Evolutionary conservation across 2,329 filamentous ascomycete species (phyloP), one percentile per base, ranked within the genome.

Genomic region (Cordyceps tenuipes): DNA sequence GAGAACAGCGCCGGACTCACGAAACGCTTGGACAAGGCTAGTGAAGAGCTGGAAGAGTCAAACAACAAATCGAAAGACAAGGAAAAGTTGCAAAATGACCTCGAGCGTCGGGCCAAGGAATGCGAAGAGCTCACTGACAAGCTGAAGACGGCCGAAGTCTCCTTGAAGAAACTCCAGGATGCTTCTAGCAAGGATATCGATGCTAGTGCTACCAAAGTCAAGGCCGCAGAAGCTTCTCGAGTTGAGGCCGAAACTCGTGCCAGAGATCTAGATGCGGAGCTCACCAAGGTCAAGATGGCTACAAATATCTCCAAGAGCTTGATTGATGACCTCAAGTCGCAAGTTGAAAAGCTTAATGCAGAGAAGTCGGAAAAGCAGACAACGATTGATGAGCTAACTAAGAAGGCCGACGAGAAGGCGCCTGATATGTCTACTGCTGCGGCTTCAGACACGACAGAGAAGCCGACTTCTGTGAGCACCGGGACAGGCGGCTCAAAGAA

Each of bases 1-100:
- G 88, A 94, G 67, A 88, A 87, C 48, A 85, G 83, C 46, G 76
- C 83, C 62, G 80, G 82, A n/a, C 80, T 91, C 66, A 82, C 84
- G 1, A 77, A 83, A 67, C 89, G 80, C 60, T 74, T 92, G 2
- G 88, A 91, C 68, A 82, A 81, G 55, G 82, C 86, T 0, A 87
- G 85, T 1, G 77, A 82, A 13, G 85, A 90, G 66, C 74, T 91
- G 7, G 80, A 65, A 61, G 76, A 80, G 62, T 71, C 72, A 21
- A 76, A 73, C 9, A 77, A 79, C 54, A 69, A 72, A 10, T 66
- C 68, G 17, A 71, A 72, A 3, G 69, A 71, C 1, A 72, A 77
- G 41, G 75, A 76, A 4, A 76, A 77, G 5, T 67, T 82, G n/a
- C 76, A 82, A 65, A 72, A 76, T 13, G 72, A 83, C 63, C 71